Conservation (phyloP, 2,329 filamentous ascomycete species). For the Herpotrichia juniperi region DNA sequence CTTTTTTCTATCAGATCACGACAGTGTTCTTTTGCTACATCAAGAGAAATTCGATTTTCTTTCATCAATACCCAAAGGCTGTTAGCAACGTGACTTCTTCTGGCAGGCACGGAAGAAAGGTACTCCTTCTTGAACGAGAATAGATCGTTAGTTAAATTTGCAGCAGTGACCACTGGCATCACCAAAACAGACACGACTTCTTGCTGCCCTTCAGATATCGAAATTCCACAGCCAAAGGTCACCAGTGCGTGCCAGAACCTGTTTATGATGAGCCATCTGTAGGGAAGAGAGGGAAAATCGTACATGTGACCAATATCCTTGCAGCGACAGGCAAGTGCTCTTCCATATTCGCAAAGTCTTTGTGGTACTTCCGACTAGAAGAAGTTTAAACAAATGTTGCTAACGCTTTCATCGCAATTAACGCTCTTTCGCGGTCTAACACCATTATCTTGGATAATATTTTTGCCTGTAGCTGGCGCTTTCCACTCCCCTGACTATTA, state of each 20-base stretch:
- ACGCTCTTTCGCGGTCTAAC: slow-evolving; percentile 16
- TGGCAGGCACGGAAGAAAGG: too few relatives aligned
- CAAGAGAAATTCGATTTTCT: slow-evolving; percentile 30
- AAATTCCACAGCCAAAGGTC: slow-evolving; percentile 47
- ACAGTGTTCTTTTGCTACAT: slow-evolving; percentile 26
- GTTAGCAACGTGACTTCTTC: slow-evolving; percentile 40
- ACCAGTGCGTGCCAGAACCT: slow-evolving; percentile 43
- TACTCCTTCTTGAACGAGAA: slow-evolving; percentile 43
- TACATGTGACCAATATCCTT: slow-evolving; percentile 18
- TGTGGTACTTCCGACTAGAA: slow-evolving; percentile 8
- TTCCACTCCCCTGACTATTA: neutral
- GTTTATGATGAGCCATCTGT: neutral
- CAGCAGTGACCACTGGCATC: slow-evolving; percentile 16
- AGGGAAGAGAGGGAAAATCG: neutral
- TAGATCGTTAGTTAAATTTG: slow-evolving; percentile 45
- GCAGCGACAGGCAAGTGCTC: slow-evolving; percentile 20
- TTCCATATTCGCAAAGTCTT: slow-evolving; percentile 15
- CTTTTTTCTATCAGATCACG: neutral
- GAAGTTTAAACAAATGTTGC: slow-evolving; percentile 17
- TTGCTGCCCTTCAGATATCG: slow-evolving; percentile 43
- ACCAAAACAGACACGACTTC: slow-evolving; percentile 36
- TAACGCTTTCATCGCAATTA: slow-evolving; percentile 19
- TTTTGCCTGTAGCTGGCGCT: slow-evolving; percentile 18
- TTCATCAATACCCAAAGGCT: slow-evolving; percentile 48
- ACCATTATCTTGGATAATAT: slow-evolving; percentile 20